phyloP scores from a whole-genome alignment of 768 basidiomycete genomes.

The Pleurotus sapidus region DNA sequence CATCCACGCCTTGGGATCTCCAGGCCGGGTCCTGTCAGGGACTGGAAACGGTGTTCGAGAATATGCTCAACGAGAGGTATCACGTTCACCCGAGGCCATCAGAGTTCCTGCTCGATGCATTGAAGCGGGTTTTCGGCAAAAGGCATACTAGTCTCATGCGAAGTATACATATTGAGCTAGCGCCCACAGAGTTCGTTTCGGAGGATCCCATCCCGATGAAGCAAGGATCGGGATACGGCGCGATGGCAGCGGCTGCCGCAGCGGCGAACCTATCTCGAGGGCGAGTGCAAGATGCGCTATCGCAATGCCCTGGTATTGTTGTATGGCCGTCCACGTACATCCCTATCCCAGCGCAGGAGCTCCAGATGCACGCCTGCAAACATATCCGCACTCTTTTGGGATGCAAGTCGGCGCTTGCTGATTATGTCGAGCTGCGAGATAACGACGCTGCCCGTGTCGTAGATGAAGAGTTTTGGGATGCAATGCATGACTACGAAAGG shows the following conservation, averaged over 20 bases:
- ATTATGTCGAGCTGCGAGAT: conserved; percentile 26
- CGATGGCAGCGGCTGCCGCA: conserved; percentile 1
- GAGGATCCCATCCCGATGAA: conserved; percentile 4
- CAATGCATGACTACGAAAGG: conserved; percentile 38
- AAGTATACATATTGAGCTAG: conserved; percentile 37
- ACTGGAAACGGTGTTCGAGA: conserved; percentile 39
- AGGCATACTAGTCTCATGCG: conserved; percentile 20
- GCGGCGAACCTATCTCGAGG: neutral
- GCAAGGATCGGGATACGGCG: neutral
- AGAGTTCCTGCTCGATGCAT: conserved; percentile 25
- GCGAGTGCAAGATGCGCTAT: conserved; percentile 12
- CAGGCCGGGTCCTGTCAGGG: conserved; percentile 25
- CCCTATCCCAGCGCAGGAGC: conserved; percentile 34
- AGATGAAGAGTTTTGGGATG: conserved; percentile 23
- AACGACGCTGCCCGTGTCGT: conserved; percentile 17
- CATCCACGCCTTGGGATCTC: conserved; percentile 20
- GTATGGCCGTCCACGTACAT: conserved; percentile 42
- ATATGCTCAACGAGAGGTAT: conserved; percentile 39
- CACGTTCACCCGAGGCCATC: conserved; percentile 35
- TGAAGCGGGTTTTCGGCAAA: conserved; percentile 34
- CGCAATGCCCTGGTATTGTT: conserved; percentile 46
- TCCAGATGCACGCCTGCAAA: conserved; percentile 49
- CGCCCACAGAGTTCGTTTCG: conserved; percentile 24
- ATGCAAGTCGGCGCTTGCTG: conserved; percentile 37
- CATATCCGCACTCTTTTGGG: conserved; percentile 42